Evolutionary conservation across 345 rosid genomes (phyloP), one percentile per base, ranked within the genome.

Genomic region (Eucalyptus paniculata): DNA sequence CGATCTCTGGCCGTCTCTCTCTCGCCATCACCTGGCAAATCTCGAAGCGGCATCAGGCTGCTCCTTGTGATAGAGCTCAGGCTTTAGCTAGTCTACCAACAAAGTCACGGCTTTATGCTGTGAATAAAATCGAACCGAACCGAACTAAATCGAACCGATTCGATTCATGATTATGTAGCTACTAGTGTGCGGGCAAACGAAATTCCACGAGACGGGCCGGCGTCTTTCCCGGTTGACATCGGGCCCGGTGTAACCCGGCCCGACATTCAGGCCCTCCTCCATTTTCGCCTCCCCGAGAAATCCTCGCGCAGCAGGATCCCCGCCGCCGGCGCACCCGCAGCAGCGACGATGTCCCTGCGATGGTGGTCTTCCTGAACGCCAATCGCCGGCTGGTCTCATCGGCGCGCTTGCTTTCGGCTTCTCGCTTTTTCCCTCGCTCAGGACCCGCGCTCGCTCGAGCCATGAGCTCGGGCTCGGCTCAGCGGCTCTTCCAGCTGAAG

Each of bases 401-500:
- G 83, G 83, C 88, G 88, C 89, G n/a, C 86, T 80, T 42, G 90
- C 77, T 40, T 69, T 82, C 87, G 87, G 85, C 40, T 42, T 17
- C 60, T 87, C 87, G 26, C 87, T 40, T 91, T 21, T 56, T 65
- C 65, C 49, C 90, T 86, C 88, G 60, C 90, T 32, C 88, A 62
- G 69, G 80, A 28, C 49, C 86, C 87, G 14, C 90, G 26, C 54
- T 88, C 62, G 15, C 85, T 87, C 92, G 94, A 80, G 44, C 88
- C 90, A 96, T 96, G 97, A 91, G 91, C 89, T 92, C 94, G 67
- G 90, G 88, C 54, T 91, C 95, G 19, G 67, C 92, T 54, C 95
- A 90, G 65, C 92, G 92, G 56, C n/a, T 94, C 62, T 93, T 96
- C 94, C 96, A 95, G 91, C 95, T 95, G 89, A 96, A 91, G 86